A percentile compares a stretch with the other conserved stretches of the same genome.
Conservation (phyloP, 176 grass and related monocot genomes). For the Thinopyrum elongatum region DNA sequence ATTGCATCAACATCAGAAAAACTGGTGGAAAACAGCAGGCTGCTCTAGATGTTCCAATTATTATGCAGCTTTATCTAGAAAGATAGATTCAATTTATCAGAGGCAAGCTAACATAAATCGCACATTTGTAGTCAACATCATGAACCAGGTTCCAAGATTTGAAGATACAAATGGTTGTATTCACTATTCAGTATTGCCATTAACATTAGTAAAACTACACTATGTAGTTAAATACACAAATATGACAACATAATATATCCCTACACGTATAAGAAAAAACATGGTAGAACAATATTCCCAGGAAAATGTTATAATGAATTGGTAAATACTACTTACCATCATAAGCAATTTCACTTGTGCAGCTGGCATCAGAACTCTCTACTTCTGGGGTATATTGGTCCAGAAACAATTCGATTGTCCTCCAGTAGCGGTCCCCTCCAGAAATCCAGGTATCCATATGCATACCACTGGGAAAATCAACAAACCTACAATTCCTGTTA, state of each 20-base stretch:
- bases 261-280: background rate
- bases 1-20: slow-evolving; percentile 41
- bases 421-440: slow-evolving; percentile 94
- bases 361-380: slow-evolving; percentile 38
- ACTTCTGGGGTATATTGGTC: slow-evolving; percentile 54
- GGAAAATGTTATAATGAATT: background rate
- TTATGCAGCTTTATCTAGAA: slow-evolving; percentile 32
- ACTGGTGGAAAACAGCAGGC: slow-evolving; percentile 5
- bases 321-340: slow-evolving; percentile 1
- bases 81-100: slow-evolving; percentile 28
- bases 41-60: slow-evolving; percentile 30
- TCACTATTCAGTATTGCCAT: background rate
- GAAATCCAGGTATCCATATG: slow-evolving; percentile 98
- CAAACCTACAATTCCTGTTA: slow-evolving; percentile 71
- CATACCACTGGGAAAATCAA: slow-evolving; percentile 96
- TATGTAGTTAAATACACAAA: background rate
- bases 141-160: background rate
- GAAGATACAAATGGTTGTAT: background rate
- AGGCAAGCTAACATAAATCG: slow-evolving; percentile 6
- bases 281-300: background rate
- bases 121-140: slow-evolving; percentile 1
- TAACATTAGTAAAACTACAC: slow-evolving; percentile 8
- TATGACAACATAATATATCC: background rate
- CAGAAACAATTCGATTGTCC: slow-evolving; percentile 82
- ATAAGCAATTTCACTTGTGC: slow-evolving; percentile 41